phyloP scores from a whole-genome alignment of 805 yeast genomes.

The Nadsonia fulvescens region DNA sequence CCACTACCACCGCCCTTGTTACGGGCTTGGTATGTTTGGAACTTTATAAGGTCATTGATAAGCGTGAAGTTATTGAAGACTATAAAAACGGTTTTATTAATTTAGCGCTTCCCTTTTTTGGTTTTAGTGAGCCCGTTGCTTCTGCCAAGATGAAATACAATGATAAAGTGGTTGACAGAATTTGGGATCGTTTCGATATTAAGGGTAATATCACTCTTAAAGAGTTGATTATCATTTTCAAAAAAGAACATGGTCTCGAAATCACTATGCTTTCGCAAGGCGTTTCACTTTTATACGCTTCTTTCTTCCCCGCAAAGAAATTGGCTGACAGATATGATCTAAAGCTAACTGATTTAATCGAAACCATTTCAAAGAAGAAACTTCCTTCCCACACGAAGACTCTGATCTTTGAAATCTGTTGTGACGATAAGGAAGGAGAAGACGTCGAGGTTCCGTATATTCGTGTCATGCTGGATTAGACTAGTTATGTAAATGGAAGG shows the following conservation, averaged over 20 bases:
- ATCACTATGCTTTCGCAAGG: slow-evolving; percentile 86
- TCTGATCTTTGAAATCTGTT: slow-evolving; percentile 75
- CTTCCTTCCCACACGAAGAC: slow-evolving; percentile 56
- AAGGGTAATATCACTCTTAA: slow-evolving; percentile 45
- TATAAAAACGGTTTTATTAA: slow-evolving; percentile 87
- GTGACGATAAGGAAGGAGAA: slow-evolving; percentile 83
- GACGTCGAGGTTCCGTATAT: slow-evolving; percentile 91
- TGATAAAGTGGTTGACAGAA: slow-evolving; percentile 58
- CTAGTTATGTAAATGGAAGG: too few relatives aligned
- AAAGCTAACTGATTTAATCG: slow-evolving; percentile 58
- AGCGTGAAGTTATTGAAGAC: slow-evolving; percentile 51
- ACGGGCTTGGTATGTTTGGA: slow-evolving; percentile 90
- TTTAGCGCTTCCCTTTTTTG: slow-evolving; percentile 87
- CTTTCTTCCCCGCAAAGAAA: slow-evolving; percentile 86
- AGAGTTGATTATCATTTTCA: slow-evolving; percentile 56
- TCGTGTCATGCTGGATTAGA: too few relatives aligned
- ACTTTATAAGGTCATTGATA: slow-evolving; percentile 74
- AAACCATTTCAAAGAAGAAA: slow-evolving; percentile 71
- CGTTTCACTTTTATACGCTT: slow-evolving; percentile 76
- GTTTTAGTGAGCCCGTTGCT: slow-evolving; percentile 88
- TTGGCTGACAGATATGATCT: slow-evolving; percentile 54
- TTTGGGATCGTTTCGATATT: slow-evolving; percentile 89
- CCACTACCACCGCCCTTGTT: slow-evolving; percentile 95
- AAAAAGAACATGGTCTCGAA: slow-evolving; percentile 67
- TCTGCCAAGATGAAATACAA: slow-evolving; percentile 66